Evolutionary conservation across 2,329 filamentous ascomycete genomes (phyloP).

Genomic region (Escovopsis sp.): DNA sequence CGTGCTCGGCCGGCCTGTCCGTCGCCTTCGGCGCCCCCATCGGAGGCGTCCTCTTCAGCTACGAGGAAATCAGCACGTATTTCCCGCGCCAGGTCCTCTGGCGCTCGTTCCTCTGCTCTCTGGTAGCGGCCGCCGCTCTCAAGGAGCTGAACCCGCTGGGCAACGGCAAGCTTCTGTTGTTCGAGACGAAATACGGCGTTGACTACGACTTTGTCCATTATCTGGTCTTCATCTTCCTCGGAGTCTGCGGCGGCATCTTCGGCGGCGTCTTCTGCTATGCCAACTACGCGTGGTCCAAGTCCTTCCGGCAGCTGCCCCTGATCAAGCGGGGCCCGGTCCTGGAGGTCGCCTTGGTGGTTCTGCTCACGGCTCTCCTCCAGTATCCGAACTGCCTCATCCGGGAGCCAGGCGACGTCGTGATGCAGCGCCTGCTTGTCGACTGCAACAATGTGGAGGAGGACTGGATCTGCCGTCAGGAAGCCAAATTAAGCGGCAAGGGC

Average conservation of each 20-base stretch:
- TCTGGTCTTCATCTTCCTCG: conserved; percentile 68
- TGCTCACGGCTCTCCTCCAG: conserved; percentile 69
- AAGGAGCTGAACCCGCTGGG: conserved; percentile 96
- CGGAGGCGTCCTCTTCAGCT: conserved; percentile 78
- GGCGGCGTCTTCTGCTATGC: conserved; percentile 96
- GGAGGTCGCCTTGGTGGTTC: conserved; percentile 76
- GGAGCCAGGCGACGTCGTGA: conserved; percentile 74
- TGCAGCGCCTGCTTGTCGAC: conserved; percentile 80
- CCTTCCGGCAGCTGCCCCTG: conserved; percentile 63
- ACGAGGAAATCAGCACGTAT: conserved; percentile 95
- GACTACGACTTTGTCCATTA: conserved; percentile 96
- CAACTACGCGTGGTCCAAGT: conserved; percentile 74
- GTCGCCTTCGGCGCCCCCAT: conserved; percentile 85
- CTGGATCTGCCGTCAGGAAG: conserved; percentile 63
- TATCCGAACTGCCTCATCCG: conserved; percentile 93
- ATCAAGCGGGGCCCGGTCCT: conserved; percentile 77
- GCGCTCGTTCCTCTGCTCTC: conserved; percentile 96
- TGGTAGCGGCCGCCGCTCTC: conserved; percentile 75
- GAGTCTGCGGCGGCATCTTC: conserved; percentile 66
- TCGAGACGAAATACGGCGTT: conserved; percentile 76
- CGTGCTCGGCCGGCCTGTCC: conserved; percentile 79
- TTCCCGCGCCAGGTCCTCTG: conserved; percentile 96
- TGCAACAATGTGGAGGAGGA: conserved; percentile 58
- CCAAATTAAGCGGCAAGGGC: conserved; percentile 59
- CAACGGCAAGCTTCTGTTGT: conserved; percentile 90